Base-by-base conservation (phyloP, 805 yeast genomes). In the Suhomyces sp. region DNA sequence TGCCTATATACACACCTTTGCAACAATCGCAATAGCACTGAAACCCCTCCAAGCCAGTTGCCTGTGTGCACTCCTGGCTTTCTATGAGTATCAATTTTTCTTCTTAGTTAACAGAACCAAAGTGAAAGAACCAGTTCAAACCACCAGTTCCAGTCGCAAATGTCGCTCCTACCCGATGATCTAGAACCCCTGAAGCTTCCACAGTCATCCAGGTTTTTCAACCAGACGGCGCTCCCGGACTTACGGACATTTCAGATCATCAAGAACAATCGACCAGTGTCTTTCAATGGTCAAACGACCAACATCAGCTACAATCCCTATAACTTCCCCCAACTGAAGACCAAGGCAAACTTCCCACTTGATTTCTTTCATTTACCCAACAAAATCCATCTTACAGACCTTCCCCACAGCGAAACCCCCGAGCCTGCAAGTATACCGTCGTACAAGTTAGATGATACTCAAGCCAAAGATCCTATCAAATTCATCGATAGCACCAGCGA, bases 381-480 rank as follows among this genome's bases (percentile, higher is more conserved):
- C 30, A 48, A 44, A 14, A 49, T 54, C 13, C 42, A 46, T 17
- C 31, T 51, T 18, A 42, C 43, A 9, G 49, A 40, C 19, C 16
- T 36, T n/a, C 40, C 44, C 3, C 27, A 15, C 18, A 17, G 21
- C 13, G 23, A 24, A 3, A 20, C 14, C 15, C 19, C 25, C 5
- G 31, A 24, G 11, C 26, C 29, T 10, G 35, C 39, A 27, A 54
- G 43, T 16, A 66, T 71, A n/a, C 95, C 95, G 2, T 66, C 75
- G 0, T 60, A 79, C 10, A 57, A 59, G 30, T 83, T 90, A 2
- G 61, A 79, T 1, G 61, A 59, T 13, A 68, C 67, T 17, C 81
- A 84, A 14, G 42, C 53, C 40, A 50, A 57, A 8, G 81, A 83
- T 53, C 95, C 95, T 1, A 74, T 82, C 14, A 56, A 55, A n/a